Evolutionary conservation across 306 rosid genomes (phyloP), one percentile per base, ranked within the genome.

Genomic region (Fragaria iinumae): DNA sequence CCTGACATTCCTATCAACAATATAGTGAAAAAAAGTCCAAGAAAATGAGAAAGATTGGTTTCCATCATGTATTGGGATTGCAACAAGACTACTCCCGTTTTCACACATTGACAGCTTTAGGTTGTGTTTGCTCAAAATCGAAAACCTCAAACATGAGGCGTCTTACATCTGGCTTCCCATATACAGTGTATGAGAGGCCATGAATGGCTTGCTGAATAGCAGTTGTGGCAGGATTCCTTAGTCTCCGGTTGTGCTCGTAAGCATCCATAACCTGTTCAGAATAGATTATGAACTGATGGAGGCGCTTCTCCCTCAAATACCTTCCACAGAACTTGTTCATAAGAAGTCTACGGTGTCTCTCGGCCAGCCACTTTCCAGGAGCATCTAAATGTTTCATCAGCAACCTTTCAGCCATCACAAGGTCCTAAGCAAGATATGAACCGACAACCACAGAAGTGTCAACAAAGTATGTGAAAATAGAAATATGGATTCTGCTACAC

Each of bases 321-420:
- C 93, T 85, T 65, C 97, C 96, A 43, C 97, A 95, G 67, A 79
- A 84, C 84, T 91, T 95, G 91, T 95, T 95, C 99, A 95, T 88
- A 1, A 95, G 83, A 80, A 87, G 29, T 39, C 97, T 87, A 47
- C 97, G 96, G 72, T 95, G 97, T 80, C 86, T 92, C 88, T 88
- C 93, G 69, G 89, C 93, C 49, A 92, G 65, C 99, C 99, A 95
- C 79, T 75, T 72, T 48, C 97, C 99, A 2, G 99, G 99, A 67
- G 99, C 99, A 80, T 95, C 99, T 81, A 95, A 87, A 83, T 95
- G 98, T 84, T 92, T 95, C 93, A 89, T 92, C 89, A 95, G 81
- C 88, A 95, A 81, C 83, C 93, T 91, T 81, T 95, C 98, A 2
- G 97, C 99, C 99, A 91, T 88, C 73, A 87, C 97, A 78, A 95